These are phyloP conservation scores for Conidiobolus incongruus DNA, from an alignment of 371 early-diverging fungal species.

Conservation along the genomic window DNA sequence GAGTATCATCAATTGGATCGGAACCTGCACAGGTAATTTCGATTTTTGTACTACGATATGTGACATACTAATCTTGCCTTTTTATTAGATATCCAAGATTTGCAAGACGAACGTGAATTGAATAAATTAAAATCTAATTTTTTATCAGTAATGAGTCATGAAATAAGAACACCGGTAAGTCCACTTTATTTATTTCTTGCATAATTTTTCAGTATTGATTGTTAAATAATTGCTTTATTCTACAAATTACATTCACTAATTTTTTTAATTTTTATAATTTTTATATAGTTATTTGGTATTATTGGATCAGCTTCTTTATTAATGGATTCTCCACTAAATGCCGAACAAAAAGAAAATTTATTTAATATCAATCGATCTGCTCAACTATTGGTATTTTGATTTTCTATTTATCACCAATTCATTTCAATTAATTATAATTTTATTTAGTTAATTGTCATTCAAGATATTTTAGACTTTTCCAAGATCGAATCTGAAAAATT, in stretches of 20 bases:
- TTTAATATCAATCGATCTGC: constrained; percentile 2
- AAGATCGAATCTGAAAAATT: constrained; percentile 28
- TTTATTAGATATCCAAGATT: constrained; percentile 3
- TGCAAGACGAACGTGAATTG: constrained; percentile 3
- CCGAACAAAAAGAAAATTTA: neutral
- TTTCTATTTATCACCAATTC: no score
- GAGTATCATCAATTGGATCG: no score
- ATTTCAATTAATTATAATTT: no score
- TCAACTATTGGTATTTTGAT: constrained; percentile 2
- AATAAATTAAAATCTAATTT: constrained; percentile 2
- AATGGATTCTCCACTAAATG: neutral
- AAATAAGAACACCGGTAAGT: constrained; percentile 5
- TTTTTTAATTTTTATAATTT: no score
- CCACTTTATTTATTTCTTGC: no score
- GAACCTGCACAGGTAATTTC: no score
- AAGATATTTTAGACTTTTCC: constrained; percentile 28
- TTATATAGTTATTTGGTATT: constrained; percentile 4
- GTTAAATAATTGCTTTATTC: no score
- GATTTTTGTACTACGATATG: no score
- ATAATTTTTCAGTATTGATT: no score
- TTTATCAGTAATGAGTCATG: constrained; percentile 4
- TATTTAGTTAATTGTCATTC: no score
- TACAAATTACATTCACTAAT: no score
- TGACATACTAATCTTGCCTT: no score
- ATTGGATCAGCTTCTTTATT: constrained; percentile 1